These are phyloP conservation scores for Mucor plumbeus DNA, from an alignment of 371 early-diverging fungal genomes.

Conservation along the genomic window DNA sequence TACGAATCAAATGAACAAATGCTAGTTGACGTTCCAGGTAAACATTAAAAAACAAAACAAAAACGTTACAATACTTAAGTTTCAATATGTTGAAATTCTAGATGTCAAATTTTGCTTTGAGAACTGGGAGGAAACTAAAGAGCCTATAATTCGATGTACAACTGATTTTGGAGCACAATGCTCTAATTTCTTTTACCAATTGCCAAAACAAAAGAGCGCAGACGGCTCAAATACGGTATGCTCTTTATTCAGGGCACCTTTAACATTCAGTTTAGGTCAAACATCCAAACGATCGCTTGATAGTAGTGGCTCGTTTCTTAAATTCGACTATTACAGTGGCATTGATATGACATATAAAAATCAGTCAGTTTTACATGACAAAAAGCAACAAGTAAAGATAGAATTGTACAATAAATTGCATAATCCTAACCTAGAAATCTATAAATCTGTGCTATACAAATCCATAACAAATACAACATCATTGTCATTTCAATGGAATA, in stretches of 20 bases:
- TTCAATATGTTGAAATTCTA: background rate
- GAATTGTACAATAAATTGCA: background rate
- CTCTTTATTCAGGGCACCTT: background rate
- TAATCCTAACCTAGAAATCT: background rate
- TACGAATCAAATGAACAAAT: conserved; percentile 1
- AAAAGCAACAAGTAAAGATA: background rate
- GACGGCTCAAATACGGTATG: background rate
- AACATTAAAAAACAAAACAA: background rate
- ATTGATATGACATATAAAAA: background rate
- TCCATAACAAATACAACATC: background rate
- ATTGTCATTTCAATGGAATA: background rate
- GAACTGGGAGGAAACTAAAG: conserved; percentile 1
- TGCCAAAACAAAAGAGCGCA: background rate
- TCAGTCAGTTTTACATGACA: background rate
- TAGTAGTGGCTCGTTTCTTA: conserved; percentile 17
- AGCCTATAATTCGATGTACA: conserved; percentile 19
- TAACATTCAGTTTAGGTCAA: background rate
- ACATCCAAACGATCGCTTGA: background rate
- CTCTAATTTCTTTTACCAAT: conserved; percentile 9
- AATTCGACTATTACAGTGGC: conserved; percentile 19
- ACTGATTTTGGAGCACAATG: conserved; percentile 31
- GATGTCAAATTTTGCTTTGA: conserved; percentile 36
- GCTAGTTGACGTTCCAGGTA: conserved; percentile 19
- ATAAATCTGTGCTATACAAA: background rate
- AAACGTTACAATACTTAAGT: too few relatives aligned